phyloP scores from a whole-genome alignment of 345 rosid species.

The Boechera stricta region DNA sequence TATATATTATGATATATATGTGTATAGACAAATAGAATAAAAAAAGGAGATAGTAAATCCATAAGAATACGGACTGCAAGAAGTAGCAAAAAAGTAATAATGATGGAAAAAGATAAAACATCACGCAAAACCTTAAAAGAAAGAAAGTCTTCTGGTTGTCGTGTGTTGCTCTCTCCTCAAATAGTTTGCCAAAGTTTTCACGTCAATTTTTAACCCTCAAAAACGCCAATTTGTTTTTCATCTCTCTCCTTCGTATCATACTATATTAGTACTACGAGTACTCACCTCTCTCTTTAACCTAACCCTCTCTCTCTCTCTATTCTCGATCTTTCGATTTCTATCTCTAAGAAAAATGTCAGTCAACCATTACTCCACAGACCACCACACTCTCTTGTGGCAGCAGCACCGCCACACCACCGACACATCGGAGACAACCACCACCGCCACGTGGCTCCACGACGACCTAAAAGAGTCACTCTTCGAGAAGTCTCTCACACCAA shows the following conservation, averaged over 20 bases:
- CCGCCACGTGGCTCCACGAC: slow-evolving; percentile 37
- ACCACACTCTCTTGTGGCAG: slow-evolving; percentile 49
- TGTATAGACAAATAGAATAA: slow-evolving; percentile 30
- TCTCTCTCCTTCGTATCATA: slow-evolving; percentile 42
- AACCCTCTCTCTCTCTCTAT: slow-evolving; percentile 27
- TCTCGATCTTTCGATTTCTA: slow-evolving; percentile 25
- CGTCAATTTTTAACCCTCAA: slow-evolving; percentile 32
- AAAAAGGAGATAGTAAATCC: slow-evolving; percentile 23
- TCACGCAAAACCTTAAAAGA: slow-evolving; percentile 51
- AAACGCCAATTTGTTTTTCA: neutral
- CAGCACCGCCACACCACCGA: slow-evolving; percentile 47
- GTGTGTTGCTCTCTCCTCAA: slow-evolving; percentile 37
- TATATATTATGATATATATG: no score
- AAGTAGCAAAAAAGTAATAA: slow-evolving; percentile 40
- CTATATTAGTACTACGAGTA: slow-evolving; percentile 46
- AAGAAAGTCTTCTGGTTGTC: slow-evolving; percentile 39
- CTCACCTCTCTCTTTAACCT: slow-evolving; percentile 45
- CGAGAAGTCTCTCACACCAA: slow-evolving; percentile 82
- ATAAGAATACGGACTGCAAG: slow-evolving; percentile 29
- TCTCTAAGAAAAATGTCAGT: slow-evolving; percentile 51
- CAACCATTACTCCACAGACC: slow-evolving; percentile 58
- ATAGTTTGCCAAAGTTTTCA: slow-evolving; percentile 37
- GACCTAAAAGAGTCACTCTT: slow-evolving; percentile 60
- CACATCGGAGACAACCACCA: slow-evolving; percentile 33
- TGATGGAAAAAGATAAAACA: slow-evolving; percentile 45